Base-by-base conservation (phyloP, 176 grass and related monocot genomes). In the Pontederia paniculata region DNA sequence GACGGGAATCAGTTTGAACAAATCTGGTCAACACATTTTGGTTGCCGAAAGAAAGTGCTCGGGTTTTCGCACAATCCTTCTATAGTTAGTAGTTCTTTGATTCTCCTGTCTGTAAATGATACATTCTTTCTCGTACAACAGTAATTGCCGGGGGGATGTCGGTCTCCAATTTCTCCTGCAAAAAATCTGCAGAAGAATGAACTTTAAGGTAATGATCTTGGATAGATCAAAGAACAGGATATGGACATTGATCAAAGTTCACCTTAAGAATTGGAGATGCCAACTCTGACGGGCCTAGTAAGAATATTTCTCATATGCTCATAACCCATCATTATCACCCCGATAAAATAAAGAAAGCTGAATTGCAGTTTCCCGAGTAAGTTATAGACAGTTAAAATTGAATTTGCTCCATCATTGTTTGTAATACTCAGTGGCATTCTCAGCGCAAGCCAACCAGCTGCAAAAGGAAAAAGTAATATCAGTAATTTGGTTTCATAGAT, bases 301-400 rank as follows among this genome's bases (percentile, higher is more conserved):
- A 74, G 19, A 15, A 54, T 49, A 48, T 50, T 70, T 69, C 68
- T 83, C 16, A 53, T 41, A 22, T 65, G 74, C 52, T 93, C 79
- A 61, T 69, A 51, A 67, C 77, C 52, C 55, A 78, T 22, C 25
- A 72, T 23, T 50, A 93, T 60, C 44, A 54, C 21, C 23, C 88
- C 82, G 68, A 83, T 74, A 14, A 86, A 47, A 59, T 78, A 80
- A 51, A 93, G 45, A 20, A 83, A 71, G 25, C 82, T 69, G 17
- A 93, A n/a, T 17, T 86, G 79, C 57, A 93, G 65, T 66, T 75
- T 83, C 13, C 69, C 60, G 23, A 86, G 37, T 50, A 93, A 21
- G 45, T 54, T 74, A 57, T 75, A 83, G 23, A 61, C 59, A 21
- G 63, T 10, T 9, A 80, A 14, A 20, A 74, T 10, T 51, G 55